These are phyloP conservation scores for Cladosporium sp. DNA, from an alignment of 2,329 filamentous ascomycete genomes.

Conservation along the genomic window DNA sequence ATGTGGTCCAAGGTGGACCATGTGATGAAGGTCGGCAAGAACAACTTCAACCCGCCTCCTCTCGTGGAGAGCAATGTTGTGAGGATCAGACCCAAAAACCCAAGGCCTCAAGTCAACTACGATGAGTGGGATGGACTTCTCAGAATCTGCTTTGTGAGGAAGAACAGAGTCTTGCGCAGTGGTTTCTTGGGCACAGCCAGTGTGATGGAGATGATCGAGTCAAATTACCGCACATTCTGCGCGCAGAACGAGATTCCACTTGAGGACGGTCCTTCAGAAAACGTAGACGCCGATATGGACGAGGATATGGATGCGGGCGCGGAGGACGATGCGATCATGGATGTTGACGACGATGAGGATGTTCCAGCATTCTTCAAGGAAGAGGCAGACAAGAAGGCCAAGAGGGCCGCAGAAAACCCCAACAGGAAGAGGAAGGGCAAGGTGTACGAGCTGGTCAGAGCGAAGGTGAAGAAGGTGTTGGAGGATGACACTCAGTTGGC, in stretches of 20 bases:
- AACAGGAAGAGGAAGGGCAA: conserved; percentile 70
- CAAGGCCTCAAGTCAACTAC: conserved; percentile 82
- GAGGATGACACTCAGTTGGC: conserved; percentile 74
- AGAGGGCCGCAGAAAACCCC: conserved; percentile 45
- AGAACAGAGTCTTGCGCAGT: conserved; percentile 84
- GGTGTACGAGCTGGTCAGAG: conserved; percentile 73
- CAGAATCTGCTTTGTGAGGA: conserved; percentile 75
- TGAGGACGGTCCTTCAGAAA: conserved; percentile 58
- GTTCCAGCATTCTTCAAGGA: conserved; percentile 83
- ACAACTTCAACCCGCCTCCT: conserved; percentile 94
- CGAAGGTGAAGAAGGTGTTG: conserved; percentile 82
- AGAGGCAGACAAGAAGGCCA: conserved; percentile 47
- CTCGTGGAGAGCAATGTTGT: conserved; percentile 90
- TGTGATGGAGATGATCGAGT: conserved; percentile 76
- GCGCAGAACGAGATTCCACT: conserved; percentile 77
- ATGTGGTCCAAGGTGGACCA: conserved; percentile 74
- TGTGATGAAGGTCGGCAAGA: conserved; percentile 90
- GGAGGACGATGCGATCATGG: conserved; percentile 45
- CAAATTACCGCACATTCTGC: conserved; percentile 87
- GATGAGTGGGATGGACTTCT: conserved; percentile 93
- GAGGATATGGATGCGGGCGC: conserved; percentile 39
- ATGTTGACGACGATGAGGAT: conserved; percentile 63
- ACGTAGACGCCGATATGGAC: conserved; percentile 43
- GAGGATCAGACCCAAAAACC: conserved; percentile 80
- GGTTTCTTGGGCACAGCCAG: conserved; percentile 76